These are phyloP conservation scores for Acrodontium crateriforme DNA, from an alignment of 2,329 filamentous ascomycete genomes.

Conservation along the genomic window DNA sequence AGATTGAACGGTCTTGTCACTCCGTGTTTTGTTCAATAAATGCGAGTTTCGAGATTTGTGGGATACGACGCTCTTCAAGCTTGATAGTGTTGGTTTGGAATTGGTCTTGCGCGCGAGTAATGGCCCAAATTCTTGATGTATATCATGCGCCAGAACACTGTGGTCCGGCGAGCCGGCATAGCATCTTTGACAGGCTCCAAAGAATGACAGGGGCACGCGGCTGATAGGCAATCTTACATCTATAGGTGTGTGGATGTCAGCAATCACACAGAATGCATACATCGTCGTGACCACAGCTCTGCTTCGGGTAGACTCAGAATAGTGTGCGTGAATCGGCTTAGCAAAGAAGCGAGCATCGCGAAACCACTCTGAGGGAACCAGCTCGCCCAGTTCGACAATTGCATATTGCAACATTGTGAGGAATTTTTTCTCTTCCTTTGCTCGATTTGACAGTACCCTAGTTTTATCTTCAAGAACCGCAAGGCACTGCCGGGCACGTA, in stretches of 20 bases:
- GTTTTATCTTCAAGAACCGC: conserved; percentile 10
- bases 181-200: conserved; percentile 29
- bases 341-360: conserved; percentile 30
- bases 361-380: conserved; percentile 28
- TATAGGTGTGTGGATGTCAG: conserved; percentile 18
- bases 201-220: conserved; percentile 31
- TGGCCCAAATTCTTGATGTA: conserved; percentile 33
- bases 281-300: conserved; percentile 23
- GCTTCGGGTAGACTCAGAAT: conserved; percentile 12
- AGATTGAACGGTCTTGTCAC: no score
- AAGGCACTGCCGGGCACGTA: conserved; percentile 9
- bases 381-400: conserved; percentile 17
- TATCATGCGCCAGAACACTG: conserved; percentile 28
- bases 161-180: conserved; percentile 33
- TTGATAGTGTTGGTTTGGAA: no score
- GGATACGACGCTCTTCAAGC: no score
- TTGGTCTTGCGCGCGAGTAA: conserved; percentile 23
- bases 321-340: conserved; percentile 23
- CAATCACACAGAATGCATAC: conserved; percentile 29
- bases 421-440: conserved; percentile 24
- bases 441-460: conserved; percentile 5
- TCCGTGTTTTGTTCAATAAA: no score
- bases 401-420: conserved; percentile 20
- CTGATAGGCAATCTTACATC: conserved; percentile 14
- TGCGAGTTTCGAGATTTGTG: no score